A percentile compares a stretch with the other conserved stretches of the same genome.
Conservation (phyloP, 2,329 filamentous ascomycete genomes). For the Clonostachys sp. region DNA sequence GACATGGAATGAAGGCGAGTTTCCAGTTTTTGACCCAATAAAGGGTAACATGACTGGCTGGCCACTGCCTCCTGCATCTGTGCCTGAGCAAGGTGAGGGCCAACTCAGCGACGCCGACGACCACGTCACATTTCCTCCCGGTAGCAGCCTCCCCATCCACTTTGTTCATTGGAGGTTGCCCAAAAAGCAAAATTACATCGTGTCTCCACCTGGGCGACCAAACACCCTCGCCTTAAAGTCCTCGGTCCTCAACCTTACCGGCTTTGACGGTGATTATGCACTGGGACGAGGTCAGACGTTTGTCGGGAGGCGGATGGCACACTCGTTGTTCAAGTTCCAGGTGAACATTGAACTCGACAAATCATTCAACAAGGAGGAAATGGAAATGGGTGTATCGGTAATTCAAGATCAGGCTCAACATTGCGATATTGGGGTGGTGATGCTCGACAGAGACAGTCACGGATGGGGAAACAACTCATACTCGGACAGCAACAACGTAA, state of each 20-base stretch:
- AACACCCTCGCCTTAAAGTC: constrained; percentile 41
- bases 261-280: constrained; percentile 12
- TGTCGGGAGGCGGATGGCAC: constrained; percentile 48
- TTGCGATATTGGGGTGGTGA: constrained; percentile 37
- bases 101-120: constrained; percentile 30
- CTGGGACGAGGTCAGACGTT: constrained; percentile 27
- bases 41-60: constrained; percentile 17
- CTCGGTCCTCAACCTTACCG: constrained; percentile 49
- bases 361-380: constrained; percentile 16
- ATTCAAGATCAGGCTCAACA: constrained; percentile 53
- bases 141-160: constrained; percentile 40
- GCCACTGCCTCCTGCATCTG: constrained; percentile 23
- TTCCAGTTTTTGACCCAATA: constrained; percentile 29
- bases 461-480: too few relatives aligned
- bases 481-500: too few relatives aligned
- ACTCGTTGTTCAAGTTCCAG: constrained; percentile 47
- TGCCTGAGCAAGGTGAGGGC: constrained; percentile 8
- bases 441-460: constrained; percentile 12
- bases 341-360: constrained; percentile 39
- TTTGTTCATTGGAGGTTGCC: constrained; percentile 54
- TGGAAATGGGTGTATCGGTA: constrained; percentile 47
- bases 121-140: constrained; percentile 36
- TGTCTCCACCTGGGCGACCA: constrained; percentile 34
- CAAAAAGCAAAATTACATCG: constrained; percentile 32
- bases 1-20: constrained; percentile 40